These are phyloP conservation scores for Pleurotus giganteus DNA, from an alignment of 768 basidiomycete species.

Conservation along the genomic window DNA sequence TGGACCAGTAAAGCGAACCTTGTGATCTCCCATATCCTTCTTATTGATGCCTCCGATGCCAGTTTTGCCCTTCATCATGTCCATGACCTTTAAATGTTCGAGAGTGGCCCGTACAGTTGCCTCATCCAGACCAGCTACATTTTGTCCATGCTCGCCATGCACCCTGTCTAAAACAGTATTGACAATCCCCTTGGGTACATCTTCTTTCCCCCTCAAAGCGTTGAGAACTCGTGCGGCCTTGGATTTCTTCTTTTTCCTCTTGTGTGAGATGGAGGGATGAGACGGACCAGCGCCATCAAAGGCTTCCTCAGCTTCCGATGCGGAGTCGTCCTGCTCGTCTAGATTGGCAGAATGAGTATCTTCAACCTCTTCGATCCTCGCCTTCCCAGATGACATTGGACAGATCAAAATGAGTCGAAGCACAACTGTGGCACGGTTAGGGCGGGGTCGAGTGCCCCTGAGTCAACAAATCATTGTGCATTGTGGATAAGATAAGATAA, in stretches of 20 bases:
- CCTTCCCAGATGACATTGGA: slow-evolving; percentile 2
- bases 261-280: slow-evolving; percentile 46
- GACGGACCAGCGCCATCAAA: slow-evolving; percentile 12
- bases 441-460: too few species aligned
- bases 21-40: slow-evolving; percentile 86
- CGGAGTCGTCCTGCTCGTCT: slow-evolving; percentile 23
- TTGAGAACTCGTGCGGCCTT: slow-evolving; percentile 56
- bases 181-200: slow-evolving; percentile 61
- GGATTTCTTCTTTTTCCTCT: slow-evolving; percentile 88
- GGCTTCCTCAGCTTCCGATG: slow-evolving; percentile 24
- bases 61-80: slow-evolving; percentile 79
- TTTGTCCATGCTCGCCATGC: slow-evolving; percentile 50
- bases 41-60: slow-evolving; percentile 73
- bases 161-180: slow-evolving; percentile 68
- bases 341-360: background rate
- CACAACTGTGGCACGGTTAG: too few species aligned
- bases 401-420: background rate
- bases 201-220: slow-evolving; percentile 42
- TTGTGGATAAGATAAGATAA: too few species aligned
- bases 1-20: slow-evolving; percentile 46
- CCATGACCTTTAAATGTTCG: slow-evolving; percentile 81
- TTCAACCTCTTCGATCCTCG: background rate
- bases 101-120: slow-evolving; percentile 68
- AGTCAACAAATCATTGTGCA: background rate
- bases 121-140: slow-evolving; percentile 47